These are phyloP conservation scores for Cucurbita ficifolia DNA, from an alignment of 306 rosid species.

Conservation along the genomic window DNA sequence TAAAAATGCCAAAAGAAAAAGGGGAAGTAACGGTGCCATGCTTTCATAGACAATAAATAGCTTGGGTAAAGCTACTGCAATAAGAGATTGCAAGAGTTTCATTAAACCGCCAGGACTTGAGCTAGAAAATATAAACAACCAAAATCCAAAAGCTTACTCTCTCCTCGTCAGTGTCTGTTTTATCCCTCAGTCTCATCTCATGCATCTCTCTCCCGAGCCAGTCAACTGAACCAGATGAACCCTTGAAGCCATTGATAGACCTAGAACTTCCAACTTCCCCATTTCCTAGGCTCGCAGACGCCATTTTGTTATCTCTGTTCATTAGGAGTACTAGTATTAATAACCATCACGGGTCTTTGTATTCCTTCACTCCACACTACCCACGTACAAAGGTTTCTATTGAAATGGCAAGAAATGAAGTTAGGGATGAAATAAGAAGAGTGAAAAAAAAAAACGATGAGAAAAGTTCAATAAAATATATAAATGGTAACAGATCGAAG, in stretches of 20 bases:
- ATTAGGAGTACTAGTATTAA: constrained; percentile 12
- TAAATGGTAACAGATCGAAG: neutral
- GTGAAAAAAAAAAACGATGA: neutral
- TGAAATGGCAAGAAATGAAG: constrained; percentile 2
- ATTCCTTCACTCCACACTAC: constrained; percentile 17
- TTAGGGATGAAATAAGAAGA: neutral
- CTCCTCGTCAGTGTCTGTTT: constrained; percentile 40
- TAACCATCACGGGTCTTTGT: constrained; percentile 6
- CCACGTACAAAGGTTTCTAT: constrained; percentile 21
- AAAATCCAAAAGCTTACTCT: constrained; percentile 31
- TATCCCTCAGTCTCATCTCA: constrained; percentile 73
- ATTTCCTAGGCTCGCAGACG: constrained; percentile 80
- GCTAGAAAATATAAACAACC: neutral
- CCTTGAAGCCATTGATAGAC: constrained; percentile 66
- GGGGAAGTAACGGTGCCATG: neutral
- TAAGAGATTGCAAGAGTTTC: neutral
- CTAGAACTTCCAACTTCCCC: constrained; percentile 90
- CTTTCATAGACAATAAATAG: neutral
- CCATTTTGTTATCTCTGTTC: constrained; percentile 28
- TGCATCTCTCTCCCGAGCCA: constrained; percentile 99
- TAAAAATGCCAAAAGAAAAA: constrained; percentile 3
- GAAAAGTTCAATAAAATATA: neutral
- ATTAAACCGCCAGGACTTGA: neutral
- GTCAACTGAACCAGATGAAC: constrained; percentile 77
- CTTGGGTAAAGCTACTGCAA: neutral